Percentiles rank a stretch among this genome's conserved stretches.
Evolutionary conservation across 306 rosid species (phyloP).

Genomic region (Rubus parviflorus): DNA sequence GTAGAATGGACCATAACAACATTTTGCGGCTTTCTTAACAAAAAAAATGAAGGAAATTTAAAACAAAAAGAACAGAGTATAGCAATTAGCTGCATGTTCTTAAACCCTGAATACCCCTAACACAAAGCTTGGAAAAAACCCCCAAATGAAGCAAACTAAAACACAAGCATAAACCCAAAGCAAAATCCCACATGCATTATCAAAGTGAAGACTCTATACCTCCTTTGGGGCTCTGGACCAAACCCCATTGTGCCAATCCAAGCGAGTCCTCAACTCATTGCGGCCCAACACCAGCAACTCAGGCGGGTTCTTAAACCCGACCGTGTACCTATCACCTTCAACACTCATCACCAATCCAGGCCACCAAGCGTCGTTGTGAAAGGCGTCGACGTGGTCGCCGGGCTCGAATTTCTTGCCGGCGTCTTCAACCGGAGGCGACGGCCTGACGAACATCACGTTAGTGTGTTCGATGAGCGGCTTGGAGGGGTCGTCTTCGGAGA

Average conservation of each 20-base stretch:
- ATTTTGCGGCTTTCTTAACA: too few relatives aligned
- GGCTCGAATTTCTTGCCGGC: background rate
- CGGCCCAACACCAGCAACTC: conserved; percentile 7
- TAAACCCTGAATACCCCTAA: background rate
- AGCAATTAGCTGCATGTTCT: too few relatives aligned
- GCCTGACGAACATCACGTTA: background rate
- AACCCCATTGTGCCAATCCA: background rate
- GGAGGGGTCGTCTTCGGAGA: background rate
- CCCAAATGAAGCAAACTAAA: background rate
- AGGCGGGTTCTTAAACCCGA: conserved; percentile 18
- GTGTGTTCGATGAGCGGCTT: conserved; percentile 8
- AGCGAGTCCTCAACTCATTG: conserved; percentile 5
- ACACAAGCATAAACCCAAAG: background rate
- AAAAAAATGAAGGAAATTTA: background rate
- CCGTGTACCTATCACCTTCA: background rate
- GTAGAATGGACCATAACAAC: background rate
- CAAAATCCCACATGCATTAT: background rate
- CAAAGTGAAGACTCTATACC: conserved; percentile 2
- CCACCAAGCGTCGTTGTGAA: conserved; percentile 11
- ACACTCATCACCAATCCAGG: conserved; percentile 9
- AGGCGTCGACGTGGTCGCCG: conserved; percentile 17
- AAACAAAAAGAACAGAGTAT: too few relatives aligned
- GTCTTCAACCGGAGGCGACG: background rate
- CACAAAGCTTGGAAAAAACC: background rate
- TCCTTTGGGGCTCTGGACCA: conserved; percentile 14